Percentiles rank a stretch among this genome's conserved stretches.
These are phyloP conservation scores for Lepidium aucheri DNA, from an alignment of 345 rosid genomes.

Conservation along the genomic window DNA sequence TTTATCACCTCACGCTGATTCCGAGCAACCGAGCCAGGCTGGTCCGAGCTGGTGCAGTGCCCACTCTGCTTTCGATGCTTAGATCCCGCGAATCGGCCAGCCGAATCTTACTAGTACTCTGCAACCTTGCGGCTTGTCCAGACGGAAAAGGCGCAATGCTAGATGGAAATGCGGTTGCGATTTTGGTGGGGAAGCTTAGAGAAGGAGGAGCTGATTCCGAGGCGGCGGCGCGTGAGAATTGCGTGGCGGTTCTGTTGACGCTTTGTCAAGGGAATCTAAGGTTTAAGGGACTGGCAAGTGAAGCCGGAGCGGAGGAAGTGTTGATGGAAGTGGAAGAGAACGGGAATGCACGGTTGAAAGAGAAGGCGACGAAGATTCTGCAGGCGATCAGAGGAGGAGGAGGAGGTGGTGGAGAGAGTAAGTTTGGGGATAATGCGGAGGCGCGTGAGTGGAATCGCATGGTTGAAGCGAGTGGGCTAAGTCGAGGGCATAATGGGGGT, in stretches of 20 bases:
- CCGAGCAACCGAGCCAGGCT: constrained; percentile 58
- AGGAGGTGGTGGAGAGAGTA: constrained; percentile 29
- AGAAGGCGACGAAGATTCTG: constrained; percentile 54
- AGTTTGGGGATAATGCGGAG: constrained; percentile 30
- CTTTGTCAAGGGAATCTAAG: constrained; percentile 67
- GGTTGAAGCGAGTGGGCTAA: constrained; percentile 46
- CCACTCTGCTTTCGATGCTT: constrained; percentile 50
- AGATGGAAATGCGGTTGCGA: constrained; percentile 58
- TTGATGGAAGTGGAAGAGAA: constrained; percentile 45
- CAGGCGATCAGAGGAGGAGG: constrained; percentile 42
- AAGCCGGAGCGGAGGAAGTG: constrained; percentile 48
- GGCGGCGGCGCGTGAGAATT: constrained; percentile 54
- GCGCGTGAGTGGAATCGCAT: constrained; percentile 52
- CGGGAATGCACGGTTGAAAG: constrained; percentile 45
- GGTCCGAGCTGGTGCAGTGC: constrained; percentile 57
- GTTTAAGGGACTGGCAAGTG: constrained; percentile 73
- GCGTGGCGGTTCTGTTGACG: constrained; percentile 51
- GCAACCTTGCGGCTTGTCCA: constrained; percentile 59
- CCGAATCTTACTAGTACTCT: constrained; percentile 45
- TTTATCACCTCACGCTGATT: constrained; percentile 65
- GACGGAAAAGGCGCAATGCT: constrained; percentile 68
- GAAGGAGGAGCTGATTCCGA: constrained; percentile 39
- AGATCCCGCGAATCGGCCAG: constrained; percentile 42
- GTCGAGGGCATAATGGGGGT: constrained; percentile 28
- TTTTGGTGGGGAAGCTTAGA: constrained; percentile 51